Percentiles rank a stretch among this genome's conserved stretches.
These are phyloP conservation scores for Fusarium robinianum DNA, from an alignment of 2,329 filamentous ascomycete genomes.

Conservation along the genomic window DNA sequence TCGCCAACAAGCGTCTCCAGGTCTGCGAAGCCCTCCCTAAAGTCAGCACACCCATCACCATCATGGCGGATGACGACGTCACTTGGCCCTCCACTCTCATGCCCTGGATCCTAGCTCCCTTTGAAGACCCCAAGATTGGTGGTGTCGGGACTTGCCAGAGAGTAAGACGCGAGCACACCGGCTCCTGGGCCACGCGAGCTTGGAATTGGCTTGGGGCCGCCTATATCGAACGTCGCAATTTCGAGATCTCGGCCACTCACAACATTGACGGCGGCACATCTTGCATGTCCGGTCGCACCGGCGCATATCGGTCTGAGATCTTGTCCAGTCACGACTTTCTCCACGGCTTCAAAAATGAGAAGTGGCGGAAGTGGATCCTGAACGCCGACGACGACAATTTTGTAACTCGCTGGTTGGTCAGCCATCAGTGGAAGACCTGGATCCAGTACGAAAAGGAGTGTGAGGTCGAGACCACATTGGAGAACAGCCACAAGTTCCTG, in stretches of 20 bases:
- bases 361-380: constrained; percentile 84
- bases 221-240: constrained; percentile 93
- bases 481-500: constrained; percentile 85
- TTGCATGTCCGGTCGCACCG: constrained; percentile 92
- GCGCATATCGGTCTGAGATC: constrained; percentile 88
- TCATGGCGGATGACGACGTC: constrained; percentile 96
- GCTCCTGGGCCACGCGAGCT: constrained; percentile 62
- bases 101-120: constrained; percentile 90
- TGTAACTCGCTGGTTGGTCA: constrained; percentile 93
- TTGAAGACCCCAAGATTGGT: constrained; percentile 81
- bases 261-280: constrained; percentile 95
- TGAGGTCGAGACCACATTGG: constrained; percentile 89
- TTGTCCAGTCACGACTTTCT: constrained; percentile 84
- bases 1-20: constrained; percentile 94
- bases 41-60: constrained; percentile 80
- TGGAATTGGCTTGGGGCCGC: constrained; percentile 92
- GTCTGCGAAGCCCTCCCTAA: constrained; percentile 89
- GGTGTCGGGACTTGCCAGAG: constrained; percentile 92
- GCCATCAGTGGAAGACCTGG: constrained; percentile 89
- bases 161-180: constrained; percentile 70
- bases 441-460: constrained; percentile 93
- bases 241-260: constrained; percentile 94
- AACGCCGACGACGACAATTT: constrained; percentile 99
- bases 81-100: constrained; percentile 86
- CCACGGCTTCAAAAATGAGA: constrained; percentile 87